Evolutionary conservation across 2,329 filamentous ascomycete species (phyloP).

Genomic region (Fusarium poae): DNA sequence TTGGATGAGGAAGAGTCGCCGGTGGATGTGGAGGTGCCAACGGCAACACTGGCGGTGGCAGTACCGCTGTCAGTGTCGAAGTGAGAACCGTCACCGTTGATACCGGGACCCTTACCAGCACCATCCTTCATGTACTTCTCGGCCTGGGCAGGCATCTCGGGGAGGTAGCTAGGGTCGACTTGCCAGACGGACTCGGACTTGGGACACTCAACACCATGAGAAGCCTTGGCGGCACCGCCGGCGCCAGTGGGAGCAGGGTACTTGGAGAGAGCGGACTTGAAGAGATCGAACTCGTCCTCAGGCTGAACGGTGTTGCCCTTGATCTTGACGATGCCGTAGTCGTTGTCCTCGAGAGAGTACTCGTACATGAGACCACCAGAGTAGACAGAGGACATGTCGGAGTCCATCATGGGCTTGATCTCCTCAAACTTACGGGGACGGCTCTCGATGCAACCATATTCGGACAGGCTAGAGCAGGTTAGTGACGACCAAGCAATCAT

Average conservation of each 20-base stretch:
- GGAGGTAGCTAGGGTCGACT: constrained; percentile 63
- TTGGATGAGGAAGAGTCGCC: constrained; percentile 21
- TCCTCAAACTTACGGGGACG: constrained; percentile 82
- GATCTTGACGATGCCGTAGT: constrained; percentile 84
- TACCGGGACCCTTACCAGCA: constrained; percentile 66
- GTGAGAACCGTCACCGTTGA: constrained; percentile 67
- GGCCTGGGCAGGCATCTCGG: constrained; percentile 65
- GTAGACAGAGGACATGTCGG: constrained; percentile 88
- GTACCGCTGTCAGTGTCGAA: constrained; percentile 61
- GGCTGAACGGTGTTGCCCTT: constrained; percentile 67
- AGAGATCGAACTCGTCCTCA: constrained; percentile 70
- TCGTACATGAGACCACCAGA: constrained; percentile 97
- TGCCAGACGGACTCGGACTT: constrained; percentile 64
- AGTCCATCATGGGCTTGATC: constrained; percentile 81
- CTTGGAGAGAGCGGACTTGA: constrained; percentile 62
- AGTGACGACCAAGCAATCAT: constrained; percentile 5
- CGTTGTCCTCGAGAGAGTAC: constrained; percentile 83
- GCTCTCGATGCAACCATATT: constrained; percentile 91
- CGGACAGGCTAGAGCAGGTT: constrained; percentile 72
- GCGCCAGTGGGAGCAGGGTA: constrained; percentile 65
- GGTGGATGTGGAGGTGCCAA: constrained; percentile 51
- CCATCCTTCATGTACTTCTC: constrained; percentile 66
- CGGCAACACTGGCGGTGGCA: constrained; percentile 59
- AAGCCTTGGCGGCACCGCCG: constrained; percentile 64
- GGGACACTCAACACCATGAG: constrained; percentile 63